phyloP scores from a whole-genome alignment of 306 rosid genomes.

The Gynostemma pentaphyllum region DNA sequence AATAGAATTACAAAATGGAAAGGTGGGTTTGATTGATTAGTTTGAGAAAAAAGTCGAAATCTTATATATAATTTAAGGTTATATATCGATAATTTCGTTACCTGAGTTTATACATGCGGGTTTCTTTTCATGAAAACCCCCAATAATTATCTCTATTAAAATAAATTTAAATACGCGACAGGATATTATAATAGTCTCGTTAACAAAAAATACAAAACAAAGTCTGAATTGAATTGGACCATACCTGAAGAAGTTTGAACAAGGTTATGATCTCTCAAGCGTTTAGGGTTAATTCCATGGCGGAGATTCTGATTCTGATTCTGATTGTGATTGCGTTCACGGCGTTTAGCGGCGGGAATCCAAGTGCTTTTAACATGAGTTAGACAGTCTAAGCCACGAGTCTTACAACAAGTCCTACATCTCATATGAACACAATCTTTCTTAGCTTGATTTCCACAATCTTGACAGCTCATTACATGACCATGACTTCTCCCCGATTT shows the following conservation, averaged over 20 bases:
- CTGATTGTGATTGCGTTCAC: no score
- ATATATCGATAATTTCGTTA: no score
- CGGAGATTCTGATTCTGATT: conserved; percentile 4
- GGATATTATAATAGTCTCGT: no score
- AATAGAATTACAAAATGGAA: no score
- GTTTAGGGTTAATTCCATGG: conserved; percentile 14
- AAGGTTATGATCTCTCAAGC: conserved; percentile 26
- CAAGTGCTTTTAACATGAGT: conserved; percentile 63
- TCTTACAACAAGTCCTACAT: conserved; percentile 62
- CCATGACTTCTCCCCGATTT: conserved; percentile 18
- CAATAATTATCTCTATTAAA: no score
- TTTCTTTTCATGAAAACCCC: neutral
- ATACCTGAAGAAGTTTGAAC: conserved; percentile 10
- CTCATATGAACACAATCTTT: conserved; percentile 59
- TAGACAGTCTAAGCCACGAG: conserved; percentile 51
- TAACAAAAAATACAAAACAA: no score
- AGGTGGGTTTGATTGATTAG: no score
- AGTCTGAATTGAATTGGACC: neutral
- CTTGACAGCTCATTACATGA: conserved; percentile 41
- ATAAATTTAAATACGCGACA: no score
- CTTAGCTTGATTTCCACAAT: conserved; percentile 73
- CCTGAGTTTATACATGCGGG: no score
- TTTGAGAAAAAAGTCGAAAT: no score
- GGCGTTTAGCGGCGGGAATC: conserved; percentile 49
- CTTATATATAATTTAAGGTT: no score